These are phyloP conservation scores for Kitagawia praeruptora DNA, from an alignment of 129 eudicot species.

Conservation along the genomic window DNA sequence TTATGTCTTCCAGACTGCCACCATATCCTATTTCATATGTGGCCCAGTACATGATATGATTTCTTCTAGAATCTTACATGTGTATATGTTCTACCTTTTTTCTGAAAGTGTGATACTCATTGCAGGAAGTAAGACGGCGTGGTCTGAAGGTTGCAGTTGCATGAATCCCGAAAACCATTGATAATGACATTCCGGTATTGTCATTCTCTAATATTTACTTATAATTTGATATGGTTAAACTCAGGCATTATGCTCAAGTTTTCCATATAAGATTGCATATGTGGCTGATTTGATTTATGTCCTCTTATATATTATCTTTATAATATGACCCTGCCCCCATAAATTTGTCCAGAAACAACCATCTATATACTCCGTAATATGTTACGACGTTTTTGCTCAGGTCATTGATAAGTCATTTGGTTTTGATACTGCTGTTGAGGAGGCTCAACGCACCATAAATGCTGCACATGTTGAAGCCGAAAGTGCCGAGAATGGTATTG, in stretches of 20 bases:
- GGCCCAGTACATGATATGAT: background rate
- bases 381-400: constrained; percentile 25
- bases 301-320: background rate
- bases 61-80: background rate
- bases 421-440: constrained; percentile 98
- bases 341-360: background rate
- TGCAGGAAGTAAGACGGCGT: constrained; percentile 79
- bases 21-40: background rate
- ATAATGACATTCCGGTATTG: constrained; percentile 77
- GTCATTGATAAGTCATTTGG: constrained; percentile 94
- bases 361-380: background rate
- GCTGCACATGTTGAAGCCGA: constrained; percentile 96
- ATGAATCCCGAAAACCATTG: constrained; percentile 88
- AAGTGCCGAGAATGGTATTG: constrained; percentile 84
- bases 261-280: background rate
- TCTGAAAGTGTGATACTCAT: constrained; percentile 6
- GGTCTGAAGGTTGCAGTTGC: constrained; percentile 78
- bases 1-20: background rate
- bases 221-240: background rate
- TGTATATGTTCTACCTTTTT: background rate
- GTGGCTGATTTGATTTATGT: background rate
- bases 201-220: background rate
- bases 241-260: background rate
- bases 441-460: constrained; percentile 93
- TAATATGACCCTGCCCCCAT: no score